Conservation (phyloP, 2,329 filamentous ascomycete genomes). For the Aspergillus proliferans region DNA sequence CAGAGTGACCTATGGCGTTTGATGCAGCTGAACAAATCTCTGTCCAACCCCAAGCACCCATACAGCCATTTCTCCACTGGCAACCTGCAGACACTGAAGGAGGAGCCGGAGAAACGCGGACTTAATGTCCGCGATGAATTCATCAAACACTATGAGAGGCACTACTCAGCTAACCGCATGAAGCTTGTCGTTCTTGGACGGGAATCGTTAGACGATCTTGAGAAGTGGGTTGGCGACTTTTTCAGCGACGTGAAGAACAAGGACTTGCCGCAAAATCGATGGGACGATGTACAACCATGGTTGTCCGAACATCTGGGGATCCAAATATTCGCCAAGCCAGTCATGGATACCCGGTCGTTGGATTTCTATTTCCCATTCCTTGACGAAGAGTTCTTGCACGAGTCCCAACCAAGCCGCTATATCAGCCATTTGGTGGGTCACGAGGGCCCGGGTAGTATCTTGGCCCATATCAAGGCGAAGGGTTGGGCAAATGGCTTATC, state of each 20-base stretch:
- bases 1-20: conserved; percentile 85
- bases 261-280: conserved; percentile 61
- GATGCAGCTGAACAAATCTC: conserved; percentile 77
- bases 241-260: conserved; percentile 81
- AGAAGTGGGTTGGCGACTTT: conserved; percentile 76
- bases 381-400: conserved; percentile 73
- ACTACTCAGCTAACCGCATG: conserved; percentile 92
- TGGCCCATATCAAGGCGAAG: conserved; percentile 82
- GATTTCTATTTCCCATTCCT: conserved; percentile 78
- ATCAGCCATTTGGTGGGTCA: conserved; percentile 86
- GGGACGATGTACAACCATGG: conserved; percentile 58
- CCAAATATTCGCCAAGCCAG: conserved; percentile 81
- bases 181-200: conserved; percentile 81
- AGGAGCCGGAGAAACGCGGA: conserved; percentile 68
- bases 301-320: conserved; percentile 57
- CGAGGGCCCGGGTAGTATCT: conserved; percentile 85
- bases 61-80: conserved; percentile 90
- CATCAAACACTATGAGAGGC: conserved; percentile 80
- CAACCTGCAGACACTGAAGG: conserved; percentile 79
- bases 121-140: conserved; percentile 86
- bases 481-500: conserved; percentile 83
- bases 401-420: conserved; percentile 77
- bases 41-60: conserved; percentile 82
- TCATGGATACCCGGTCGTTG: conserved; percentile 77
- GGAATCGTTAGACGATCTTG: conserved; percentile 73